Evolutionary conservation across 148 eudicot genomes (phyloP), one percentile per base, ranked within the genome.

Genomic region (Drosera capensis): DNA sequence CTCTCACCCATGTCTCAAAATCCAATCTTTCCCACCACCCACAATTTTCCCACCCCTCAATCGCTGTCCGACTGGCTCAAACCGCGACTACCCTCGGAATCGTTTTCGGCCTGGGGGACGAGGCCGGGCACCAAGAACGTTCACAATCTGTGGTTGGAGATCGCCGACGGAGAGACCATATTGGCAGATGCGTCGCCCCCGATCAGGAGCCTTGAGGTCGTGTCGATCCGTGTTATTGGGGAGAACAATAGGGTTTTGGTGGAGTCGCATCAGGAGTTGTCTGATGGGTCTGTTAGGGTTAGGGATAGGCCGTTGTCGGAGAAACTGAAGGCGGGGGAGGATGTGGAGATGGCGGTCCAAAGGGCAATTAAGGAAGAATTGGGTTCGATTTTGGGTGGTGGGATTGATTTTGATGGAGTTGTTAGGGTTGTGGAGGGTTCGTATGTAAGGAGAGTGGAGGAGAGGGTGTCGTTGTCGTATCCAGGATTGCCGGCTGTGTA

Each of bases 401-500:
- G 13, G 40, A 39, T 40, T 42, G 38, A 51, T 1, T 40, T 43
- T 40, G 47, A 46, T 25, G 54, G 25, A 16, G 45, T 46, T 34
- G 86, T 78, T 39, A 70, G 46, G 34, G 59, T 85, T 49, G 25
- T 78, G 42, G 71, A 76, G 1, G 48, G 55, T 51, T 75, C 88
- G 5, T 90, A 90, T 62, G 46, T 22, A 34, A 90, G 58, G 74
- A 90, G 64, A 31, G 82, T 78, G 42, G 99, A 90, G 47, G 93
- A 90, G 60, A 63, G 85, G 67, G 73, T 47, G 29, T 90, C 99
- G 39, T 51, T 63, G 2, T 90, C 99, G 15, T 90, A 90, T 51
- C 99, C 95, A 2, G 99, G 99, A 2, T 74, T 90, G 56, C 95
- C 95, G 1, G 99, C 85, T 45, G 59, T 84, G 53, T 90, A 90